phyloP scores from a whole-genome alignment of 495 filamentous ascomycete genomes.

The Penicillium argentinense region DNA sequence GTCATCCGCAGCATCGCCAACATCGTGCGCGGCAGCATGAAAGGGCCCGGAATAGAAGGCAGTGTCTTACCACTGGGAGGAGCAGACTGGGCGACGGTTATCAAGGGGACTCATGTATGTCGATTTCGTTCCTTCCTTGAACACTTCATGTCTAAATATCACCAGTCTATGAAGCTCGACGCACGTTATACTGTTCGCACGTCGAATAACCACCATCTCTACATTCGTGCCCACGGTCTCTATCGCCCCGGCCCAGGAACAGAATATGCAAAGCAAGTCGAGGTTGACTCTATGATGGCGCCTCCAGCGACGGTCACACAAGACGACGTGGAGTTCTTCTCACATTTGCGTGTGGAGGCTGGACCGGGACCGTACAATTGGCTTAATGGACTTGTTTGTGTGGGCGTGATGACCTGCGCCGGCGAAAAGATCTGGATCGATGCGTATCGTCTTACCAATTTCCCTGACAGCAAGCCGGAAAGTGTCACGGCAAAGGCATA shows the following conservation, averaged over 20 bases:
- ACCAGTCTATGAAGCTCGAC: constrained; percentile 36
- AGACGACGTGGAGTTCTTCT: constrained; percentile 35
- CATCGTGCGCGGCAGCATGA: constrained; percentile 27
- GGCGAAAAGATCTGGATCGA: constrained; percentile 34
- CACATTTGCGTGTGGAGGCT: constrained; percentile 30
- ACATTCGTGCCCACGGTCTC: constrained; percentile 33
- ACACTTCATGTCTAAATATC: background rate
- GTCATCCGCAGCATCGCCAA: constrained; percentile 31
- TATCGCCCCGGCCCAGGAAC: constrained; percentile 35
- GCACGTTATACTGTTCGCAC: constrained; percentile 33
- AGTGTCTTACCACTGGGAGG: constrained; percentile 27
- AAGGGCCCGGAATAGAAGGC: constrained; percentile 26
- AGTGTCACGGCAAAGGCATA: constrained; percentile 24
- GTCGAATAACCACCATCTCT: constrained; percentile 25
- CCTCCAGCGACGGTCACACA: constrained; percentile 25
- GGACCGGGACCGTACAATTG: constrained; percentile 33
- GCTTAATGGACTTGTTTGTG: constrained; percentile 34
- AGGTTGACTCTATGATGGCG: constrained; percentile 9
- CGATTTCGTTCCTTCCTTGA: background rate
- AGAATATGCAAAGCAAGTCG: constrained; percentile 27
- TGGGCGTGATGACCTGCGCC: constrained; percentile 34
- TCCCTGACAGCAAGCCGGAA: constrained; percentile 28
- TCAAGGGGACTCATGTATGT: constrained; percentile 34
- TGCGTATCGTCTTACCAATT: constrained; percentile 37
- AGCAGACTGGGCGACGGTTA: constrained; percentile 32